These are phyloP conservation scores for Trichophaea hybrida DNA, from an alignment of 2,329 filamentous ascomycete genomes.

Conservation along the genomic window DNA sequence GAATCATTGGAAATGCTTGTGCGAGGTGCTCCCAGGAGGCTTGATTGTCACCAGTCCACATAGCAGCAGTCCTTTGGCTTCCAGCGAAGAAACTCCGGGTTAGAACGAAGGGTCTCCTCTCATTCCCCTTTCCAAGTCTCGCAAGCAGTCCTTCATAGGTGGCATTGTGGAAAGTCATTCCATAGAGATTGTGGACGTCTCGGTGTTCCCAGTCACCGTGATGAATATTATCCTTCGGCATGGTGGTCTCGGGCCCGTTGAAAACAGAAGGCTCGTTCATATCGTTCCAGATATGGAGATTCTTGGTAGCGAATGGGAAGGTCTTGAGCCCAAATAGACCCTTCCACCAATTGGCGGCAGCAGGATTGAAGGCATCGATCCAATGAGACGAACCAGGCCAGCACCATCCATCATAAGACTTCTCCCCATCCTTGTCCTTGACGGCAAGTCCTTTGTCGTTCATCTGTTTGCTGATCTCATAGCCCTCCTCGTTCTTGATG, in stretches of 20 bases:
- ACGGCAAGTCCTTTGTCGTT: conserved; percentile 72
- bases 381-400: conserved; percentile 96
- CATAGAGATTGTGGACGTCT: conserved; percentile 90
- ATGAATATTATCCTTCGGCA: conserved; percentile 97
- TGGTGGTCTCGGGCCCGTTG: conserved; percentile 93
- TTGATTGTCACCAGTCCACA: conserved; percentile 99
- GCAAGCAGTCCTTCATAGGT: conserved; percentile 73
- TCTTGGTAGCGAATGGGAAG: conserved; percentile 74
- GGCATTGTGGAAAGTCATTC: conserved; percentile 88
- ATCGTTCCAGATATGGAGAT: conserved; percentile 95
- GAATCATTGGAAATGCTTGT: conserved; percentile 81
- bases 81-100: conserved; percentile 88
- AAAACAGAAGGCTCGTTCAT: conserved; percentile 99
- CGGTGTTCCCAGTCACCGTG: conserved; percentile 88
- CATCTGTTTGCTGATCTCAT: conserved; percentile 62
- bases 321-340: conserved; percentile 70
- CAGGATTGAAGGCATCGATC: conserved; percentile 93
- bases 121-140: conserved; percentile 65
- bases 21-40: conserved; percentile 82
- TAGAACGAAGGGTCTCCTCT: conserved; percentile 75
- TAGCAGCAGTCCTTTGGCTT: conserved; percentile 76
- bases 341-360: conserved; percentile 81
- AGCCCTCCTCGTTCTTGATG: conserved; percentile 80
- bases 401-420: conserved; percentile 91
- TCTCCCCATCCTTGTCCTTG: conserved; percentile 68